Evolutionary conservation across 805 yeast genomes (phyloP), one percentile per base, ranked within the genome.

Genomic region (Spathaspora girioi): DNA sequence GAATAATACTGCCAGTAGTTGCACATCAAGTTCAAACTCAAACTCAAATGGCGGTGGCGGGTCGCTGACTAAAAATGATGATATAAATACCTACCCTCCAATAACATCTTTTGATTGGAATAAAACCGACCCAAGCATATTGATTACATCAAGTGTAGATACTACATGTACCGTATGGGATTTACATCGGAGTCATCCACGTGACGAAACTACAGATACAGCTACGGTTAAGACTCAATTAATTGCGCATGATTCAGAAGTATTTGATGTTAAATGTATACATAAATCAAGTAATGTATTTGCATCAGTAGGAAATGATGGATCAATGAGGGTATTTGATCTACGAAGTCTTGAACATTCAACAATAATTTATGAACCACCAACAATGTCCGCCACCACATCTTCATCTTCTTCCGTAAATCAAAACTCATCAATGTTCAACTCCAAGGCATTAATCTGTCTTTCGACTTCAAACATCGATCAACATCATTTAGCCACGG

Each of bases 81-180:
- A 76, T 56, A 58, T 70, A 50, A 74, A 76, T 61, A 78, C 78
- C 18, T 73, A 84, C 47, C 96, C 99, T 1, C 99, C 99, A 5
- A 78, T 94, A 48, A 92, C 98, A 0, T 84, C 96, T 1, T 89
- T 94, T 60, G 97, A 94, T 69, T 94, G 99, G 97, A 90, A 88
- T 70, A 70, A 76, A 38, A 73, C 77, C 1, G 92, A 89, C 59
- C 80, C 89, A 2, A 81, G 81, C 46, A 67, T 83, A 40, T 79
- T 91, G 18, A 86, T 94, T 38, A 89, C 97, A 1, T 82, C 93
- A 55, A 85, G 94, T 18, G 89, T 93, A 10, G 99, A 94, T 69
- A 94, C 99, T 0, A 94, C 99, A 0, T 94, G 99, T 69, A 92
- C 98, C 0, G 83, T 91, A 3, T 94, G 99, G 98, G 98, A 94